Conservation (phyloP, 192 early-diverging fungal species). For the Entomortierella beljakovae region DNA sequence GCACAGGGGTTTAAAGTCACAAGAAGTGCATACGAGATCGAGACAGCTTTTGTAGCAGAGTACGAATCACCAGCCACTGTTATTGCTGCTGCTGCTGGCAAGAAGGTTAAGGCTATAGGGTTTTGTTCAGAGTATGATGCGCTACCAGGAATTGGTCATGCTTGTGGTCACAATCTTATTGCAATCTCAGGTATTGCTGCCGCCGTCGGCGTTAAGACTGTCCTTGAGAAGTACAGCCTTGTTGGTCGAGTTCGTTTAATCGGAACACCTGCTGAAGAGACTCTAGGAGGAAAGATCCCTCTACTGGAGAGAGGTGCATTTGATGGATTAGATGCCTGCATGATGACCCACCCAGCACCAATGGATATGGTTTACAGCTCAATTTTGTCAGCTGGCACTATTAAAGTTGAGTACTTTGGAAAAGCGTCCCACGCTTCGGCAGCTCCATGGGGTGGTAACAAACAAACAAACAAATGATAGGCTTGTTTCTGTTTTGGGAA, state of each 20-base stretch:
- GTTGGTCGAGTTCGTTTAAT: conserved; percentile 74
- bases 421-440: conserved; percentile 78
- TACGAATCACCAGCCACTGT: conserved; percentile 46
- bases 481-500: neutral
- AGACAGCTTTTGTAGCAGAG: conserved; percentile 74
- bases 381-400: conserved; percentile 54
- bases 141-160: conserved; percentile 72
- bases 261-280: conserved; percentile 84
- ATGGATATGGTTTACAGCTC: conserved; percentile 59
- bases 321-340: conserved; percentile 73
- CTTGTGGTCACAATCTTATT: conserved; percentile 81
- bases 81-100: conserved; percentile 24
- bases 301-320: conserved; percentile 78
- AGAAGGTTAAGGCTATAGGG: conserved; percentile 59
- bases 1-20: conserved; percentile 63
- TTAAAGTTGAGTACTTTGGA: conserved; percentile 76
- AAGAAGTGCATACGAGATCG: conserved; percentile 58
- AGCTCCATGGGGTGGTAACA: conserved; percentile 63
- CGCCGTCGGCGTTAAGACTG: conserved; percentile 61
- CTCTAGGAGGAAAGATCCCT: conserved; percentile 77
- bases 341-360: conserved; percentile 86
- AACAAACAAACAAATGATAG: neutral
- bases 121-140: conserved; percentile 78
- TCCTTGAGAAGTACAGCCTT: conserved; percentile 55
- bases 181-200: conserved; percentile 74